A percentile compares a stretch with the other conserved stretches of the same genome.
Evolutionary conservation across 1,139 yeast species (phyloP).

Genomic region (Arxiozyma heterogenica): DNA sequence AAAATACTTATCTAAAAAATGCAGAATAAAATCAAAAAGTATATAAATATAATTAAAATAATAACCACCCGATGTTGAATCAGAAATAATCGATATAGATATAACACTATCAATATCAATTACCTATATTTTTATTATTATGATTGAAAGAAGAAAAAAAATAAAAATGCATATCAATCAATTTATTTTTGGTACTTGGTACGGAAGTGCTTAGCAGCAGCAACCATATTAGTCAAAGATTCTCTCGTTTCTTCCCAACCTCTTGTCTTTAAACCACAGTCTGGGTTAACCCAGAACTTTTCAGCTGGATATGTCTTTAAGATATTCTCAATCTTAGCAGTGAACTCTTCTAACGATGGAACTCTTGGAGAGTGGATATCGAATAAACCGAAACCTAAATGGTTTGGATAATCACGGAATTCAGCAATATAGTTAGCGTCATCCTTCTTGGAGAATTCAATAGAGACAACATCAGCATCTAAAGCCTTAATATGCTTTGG

Average conservation of each 20-base stretch:
- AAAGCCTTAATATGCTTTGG: conserved; percentile 98
- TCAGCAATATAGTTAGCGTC: conserved; percentile 96
- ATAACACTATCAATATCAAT: background rate
- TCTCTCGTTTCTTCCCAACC: conserved; percentile 87
- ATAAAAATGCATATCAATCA: background rate
- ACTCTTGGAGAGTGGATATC: conserved; percentile 99
- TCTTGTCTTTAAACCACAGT: conserved; percentile 98
- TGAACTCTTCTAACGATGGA: conserved; percentile 94
- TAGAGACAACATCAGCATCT: conserved; percentile 98
- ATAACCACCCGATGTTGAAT: conserved; percentile 13
- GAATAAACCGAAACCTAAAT: conserved; percentile 97
- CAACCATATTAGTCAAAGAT: conserved; percentile 95
- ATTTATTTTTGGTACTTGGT: conserved; percentile 35
- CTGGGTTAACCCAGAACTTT: conserved; percentile 99
- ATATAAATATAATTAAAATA: background rate
- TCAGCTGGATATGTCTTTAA: conserved; percentile 94
- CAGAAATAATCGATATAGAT: conserved; percentile 1
- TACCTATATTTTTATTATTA: background rate
- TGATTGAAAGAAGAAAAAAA: background rate
- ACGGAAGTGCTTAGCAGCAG: conserved; percentile 96
- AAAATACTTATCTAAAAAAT: background rate
- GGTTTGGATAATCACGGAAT: conserved; percentile 98
- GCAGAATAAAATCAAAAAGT: conserved; percentile 4
- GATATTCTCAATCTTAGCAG: conserved; percentile 86
- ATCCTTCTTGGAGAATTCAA: conserved; percentile 99